Evolutionary conservation across 75 land plant species (phyloP).

Genomic region (Selaginella moellendorffii): DNA sequence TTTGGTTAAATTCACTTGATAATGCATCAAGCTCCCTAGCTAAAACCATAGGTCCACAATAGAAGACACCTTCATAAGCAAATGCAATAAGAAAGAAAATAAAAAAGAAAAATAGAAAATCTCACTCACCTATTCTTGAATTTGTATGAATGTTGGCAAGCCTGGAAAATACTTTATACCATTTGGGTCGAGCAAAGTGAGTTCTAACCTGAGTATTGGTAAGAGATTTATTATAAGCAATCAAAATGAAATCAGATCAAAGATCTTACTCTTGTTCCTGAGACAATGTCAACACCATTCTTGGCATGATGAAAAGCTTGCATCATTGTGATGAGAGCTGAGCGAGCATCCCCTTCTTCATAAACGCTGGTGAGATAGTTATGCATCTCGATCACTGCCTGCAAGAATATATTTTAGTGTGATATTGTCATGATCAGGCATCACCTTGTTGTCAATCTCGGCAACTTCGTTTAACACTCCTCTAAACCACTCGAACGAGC

Average conservation of each 20-base stretch:
- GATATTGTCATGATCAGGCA: no score
- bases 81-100: neutral
- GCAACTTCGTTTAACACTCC: conserved; percentile 78
- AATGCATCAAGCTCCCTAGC: conserved; percentile 28
- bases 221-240: no score
- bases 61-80: conserved; percentile 36
- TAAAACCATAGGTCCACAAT: conserved; percentile 32
- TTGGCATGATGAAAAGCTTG: no score
- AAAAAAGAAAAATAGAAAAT: no score
- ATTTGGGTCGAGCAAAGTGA: neutral
- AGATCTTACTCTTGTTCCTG: no score
- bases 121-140: neutral
- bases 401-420: neutral
- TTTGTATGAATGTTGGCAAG: neutral
- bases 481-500: conserved; percentile 89
- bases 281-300: no score
- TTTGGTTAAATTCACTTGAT: conserved; percentile 21
- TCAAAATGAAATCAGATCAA: neutral
- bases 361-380: no score
- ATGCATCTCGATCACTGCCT: no score
- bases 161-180: neutral
- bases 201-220: neutral
- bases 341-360: no score
- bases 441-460: conserved; percentile 42
- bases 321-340: no score